Evolutionary conservation across 2,329 filamentous ascomycete genomes (phyloP), one percentile per base, ranked within the genome.

Genomic region (Apiospora saccharicola): DNA sequence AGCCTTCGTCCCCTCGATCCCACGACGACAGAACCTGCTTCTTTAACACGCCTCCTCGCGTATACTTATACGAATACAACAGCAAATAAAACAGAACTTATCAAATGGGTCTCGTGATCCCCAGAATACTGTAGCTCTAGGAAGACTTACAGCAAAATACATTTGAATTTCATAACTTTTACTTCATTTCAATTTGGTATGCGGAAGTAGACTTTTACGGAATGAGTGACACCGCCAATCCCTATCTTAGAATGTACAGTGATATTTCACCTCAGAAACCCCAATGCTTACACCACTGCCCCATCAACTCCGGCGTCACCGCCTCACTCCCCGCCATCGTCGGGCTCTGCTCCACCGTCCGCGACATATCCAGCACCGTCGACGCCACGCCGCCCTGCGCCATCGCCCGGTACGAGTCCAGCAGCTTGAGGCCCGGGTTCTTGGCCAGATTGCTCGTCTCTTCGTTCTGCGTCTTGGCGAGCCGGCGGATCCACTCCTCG

Each of bases 211-310:
- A 10, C 19, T 6, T 1, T 1, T 7, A 12, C 13, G 34, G 22
- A 64, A n/a, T 12, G 34, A 64, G 12, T 24, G 34, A n/a, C 34
- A 30, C 26, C 26, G 26, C 4, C 26, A 30, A 30, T 30, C 6
- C 13, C 4, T 1, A 57, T 1, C 64, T n/a, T 34, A 24, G 46
- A 4, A 14, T 8, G 1, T 5, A 37, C n/a, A n/a, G 1, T 16
- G 1, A 37, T 4, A n/a, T 2, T 3, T 10, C 3, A 10, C n/a
- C n/a, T 41, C n/a, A 80, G 72, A 80, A 83, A 0, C 74, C 78
- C 86, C 85, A 87, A 74, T 87, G 85, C 70, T 78, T 75, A 71
- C 85, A 86, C 85, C 86, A 89, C 57, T 84, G 83, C 70, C 75
- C 79, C 83, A 89, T 83, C 78, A 88, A 70, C 46, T 82, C 80